Conservation (phyloP, 352 stramenopile species). For the Phytophthora macrochlamydospora region DNA sequence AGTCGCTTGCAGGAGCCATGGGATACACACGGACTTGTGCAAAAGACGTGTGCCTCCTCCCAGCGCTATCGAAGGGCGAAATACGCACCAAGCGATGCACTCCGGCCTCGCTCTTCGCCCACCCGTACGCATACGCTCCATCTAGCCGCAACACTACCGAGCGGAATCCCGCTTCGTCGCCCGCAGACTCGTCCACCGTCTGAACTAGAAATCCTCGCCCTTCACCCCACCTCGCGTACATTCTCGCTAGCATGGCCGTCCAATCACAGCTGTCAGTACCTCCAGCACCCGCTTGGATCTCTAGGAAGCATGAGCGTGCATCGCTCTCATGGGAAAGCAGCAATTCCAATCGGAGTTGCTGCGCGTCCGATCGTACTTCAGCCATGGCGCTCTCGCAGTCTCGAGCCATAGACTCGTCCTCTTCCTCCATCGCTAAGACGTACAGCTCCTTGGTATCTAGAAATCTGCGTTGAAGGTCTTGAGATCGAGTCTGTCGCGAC, state of each 20-base stretch:
- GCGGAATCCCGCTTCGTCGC: slow-evolving; percentile 74
- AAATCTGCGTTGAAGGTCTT: slow-evolving; percentile 49
- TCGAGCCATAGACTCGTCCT: slow-evolving; percentile 50
- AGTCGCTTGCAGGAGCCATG: slow-evolving; percentile 42
- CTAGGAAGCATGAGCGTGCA: slow-evolving; percentile 69
- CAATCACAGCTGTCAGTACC: slow-evolving; percentile 97
- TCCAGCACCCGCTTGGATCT: slow-evolving; percentile 85
- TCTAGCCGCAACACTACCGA: slow-evolving; percentile 64
- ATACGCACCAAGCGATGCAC: slow-evolving; percentile 95
- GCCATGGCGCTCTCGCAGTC: slow-evolving; percentile 58
- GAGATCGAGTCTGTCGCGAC: slow-evolving; percentile 41
- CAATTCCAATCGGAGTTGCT: slow-evolving; percentile 66
- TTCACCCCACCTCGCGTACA: slow-evolving; percentile 91
- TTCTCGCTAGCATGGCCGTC: slow-evolving; percentile 94
- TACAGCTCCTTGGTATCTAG: slow-evolving; percentile 73
- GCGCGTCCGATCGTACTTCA: slow-evolving; percentile 39
- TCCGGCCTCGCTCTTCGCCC: slow-evolving; percentile 94
- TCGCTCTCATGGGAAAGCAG: slow-evolving; percentile 66
- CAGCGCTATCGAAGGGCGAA: slow-evolving; percentile 95
- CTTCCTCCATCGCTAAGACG: slow-evolving; percentile 62
- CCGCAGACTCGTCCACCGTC: slow-evolving; percentile 87
- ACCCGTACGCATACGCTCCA: slow-evolving; percentile 90
- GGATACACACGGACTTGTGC: slow-evolving; percentile 86
- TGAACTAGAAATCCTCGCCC: slow-evolving; percentile 67
- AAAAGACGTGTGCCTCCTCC: slow-evolving; percentile 95